These are phyloP conservation scores for Alternaria sp. DNA, from an alignment of 2,329 filamentous ascomycete species.

Conservation along the genomic window DNA sequence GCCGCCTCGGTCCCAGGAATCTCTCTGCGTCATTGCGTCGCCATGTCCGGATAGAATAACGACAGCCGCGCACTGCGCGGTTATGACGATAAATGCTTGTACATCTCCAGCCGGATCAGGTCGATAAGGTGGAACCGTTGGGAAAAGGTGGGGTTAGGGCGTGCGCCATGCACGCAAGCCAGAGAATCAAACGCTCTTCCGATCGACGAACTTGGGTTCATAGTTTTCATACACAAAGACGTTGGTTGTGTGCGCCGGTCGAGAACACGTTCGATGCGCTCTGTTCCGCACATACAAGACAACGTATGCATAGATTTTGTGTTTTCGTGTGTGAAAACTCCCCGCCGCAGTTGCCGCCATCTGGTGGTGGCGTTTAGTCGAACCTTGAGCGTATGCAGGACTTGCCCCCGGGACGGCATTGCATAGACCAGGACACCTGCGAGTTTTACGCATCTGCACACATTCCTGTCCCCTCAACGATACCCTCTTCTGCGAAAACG, in stretches of 20 bases:
- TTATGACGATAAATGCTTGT: constrained; percentile 19
- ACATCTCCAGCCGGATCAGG: constrained; percentile 17
- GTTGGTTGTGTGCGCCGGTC: constrained; percentile 12
- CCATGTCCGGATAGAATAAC: constrained; percentile 7
- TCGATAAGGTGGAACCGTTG: constrained; percentile 31
- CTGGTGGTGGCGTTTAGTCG: constrained; percentile 9
- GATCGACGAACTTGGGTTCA: constrained; percentile 45
- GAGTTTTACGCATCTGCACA: constrained; percentile 7
- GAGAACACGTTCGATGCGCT: constrained; percentile 15
- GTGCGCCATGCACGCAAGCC: constrained; percentile 29
- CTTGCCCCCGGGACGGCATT: constrained; percentile 7
- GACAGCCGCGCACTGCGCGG: constrained; percentile 48
- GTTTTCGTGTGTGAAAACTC: neutral
- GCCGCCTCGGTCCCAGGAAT: constrained; percentile 20
- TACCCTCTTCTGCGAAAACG: neutral
- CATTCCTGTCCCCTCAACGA: neutral
- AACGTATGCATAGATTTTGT: constrained; percentile 1
- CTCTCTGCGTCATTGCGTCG: constrained; percentile 13
- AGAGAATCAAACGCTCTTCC: constrained; percentile 17
- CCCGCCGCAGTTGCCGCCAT: constrained; percentile 12
- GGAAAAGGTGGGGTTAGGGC: constrained; percentile 31
- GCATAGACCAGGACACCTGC: constrained; percentile 15
- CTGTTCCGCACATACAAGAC: constrained; percentile 12
- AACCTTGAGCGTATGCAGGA: constrained; percentile 8
- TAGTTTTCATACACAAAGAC: constrained; percentile 12